Percentiles rank a stretch among this genome's conserved stretches.
phyloP scores from a whole-genome alignment of 768 basidiomycete genomes.

The Chalciporus pseudorubinellus region DNA sequence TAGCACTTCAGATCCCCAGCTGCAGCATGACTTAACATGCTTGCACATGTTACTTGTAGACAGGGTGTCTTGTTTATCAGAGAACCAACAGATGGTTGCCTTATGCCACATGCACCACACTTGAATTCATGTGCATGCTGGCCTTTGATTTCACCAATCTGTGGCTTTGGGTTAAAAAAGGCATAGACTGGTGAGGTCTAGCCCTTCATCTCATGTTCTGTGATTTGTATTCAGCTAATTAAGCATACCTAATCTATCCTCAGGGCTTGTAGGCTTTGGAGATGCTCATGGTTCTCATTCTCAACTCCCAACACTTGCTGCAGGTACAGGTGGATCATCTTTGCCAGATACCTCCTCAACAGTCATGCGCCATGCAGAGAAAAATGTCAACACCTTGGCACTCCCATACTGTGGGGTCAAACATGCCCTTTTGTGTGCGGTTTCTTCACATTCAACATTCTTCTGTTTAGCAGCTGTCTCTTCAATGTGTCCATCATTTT shows the following conservation, averaged over 20 bases:
- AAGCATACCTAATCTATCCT: no score
- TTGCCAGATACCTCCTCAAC: no score
- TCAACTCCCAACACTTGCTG: no score
- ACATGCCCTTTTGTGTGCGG: neutral
- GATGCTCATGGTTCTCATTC: neutral
- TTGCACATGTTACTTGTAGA: constrained; percentile 31
- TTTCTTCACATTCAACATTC: neutral
- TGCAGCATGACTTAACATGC: constrained; percentile 32
- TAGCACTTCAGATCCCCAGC: constrained; percentile 16
- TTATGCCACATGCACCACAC: constrained; percentile 19
- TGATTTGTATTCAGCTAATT: neutral
- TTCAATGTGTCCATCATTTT: neutral
- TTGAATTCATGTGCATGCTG: constrained; percentile 23
- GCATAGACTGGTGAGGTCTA: constrained; percentile 30
- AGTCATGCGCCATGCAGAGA: neutral
- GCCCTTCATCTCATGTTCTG: constrained; percentile 20
- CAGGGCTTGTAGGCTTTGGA: neutral
- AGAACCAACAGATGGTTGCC: constrained; percentile 11
- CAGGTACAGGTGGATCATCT: no score
- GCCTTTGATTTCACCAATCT: constrained; percentile 17
- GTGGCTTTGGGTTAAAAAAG: constrained; percentile 21
- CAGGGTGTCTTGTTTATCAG: constrained; percentile 23
- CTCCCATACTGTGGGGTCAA: neutral
- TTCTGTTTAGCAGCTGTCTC: no score
- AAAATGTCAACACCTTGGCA: neutral